phyloP scores from a whole-genome alignment of 2,329 filamentous ascomycete species.

The Hysterium pulicare region DNA sequence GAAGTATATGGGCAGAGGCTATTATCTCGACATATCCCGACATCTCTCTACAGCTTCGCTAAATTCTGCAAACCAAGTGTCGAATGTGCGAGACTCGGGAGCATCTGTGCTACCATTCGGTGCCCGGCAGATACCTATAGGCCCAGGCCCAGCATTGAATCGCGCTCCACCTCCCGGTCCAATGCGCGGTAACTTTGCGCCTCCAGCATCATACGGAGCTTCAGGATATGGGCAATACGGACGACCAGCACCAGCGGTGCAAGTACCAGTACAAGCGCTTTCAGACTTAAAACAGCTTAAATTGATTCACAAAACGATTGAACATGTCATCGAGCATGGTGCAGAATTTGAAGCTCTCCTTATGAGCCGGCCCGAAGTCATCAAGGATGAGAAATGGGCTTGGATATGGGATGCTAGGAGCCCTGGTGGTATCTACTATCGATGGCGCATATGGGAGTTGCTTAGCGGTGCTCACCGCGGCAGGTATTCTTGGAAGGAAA shows the following conservation, averaged over 20 bases:
- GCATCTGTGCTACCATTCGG: constrained; percentile 67
- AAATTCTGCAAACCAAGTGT: constrained; percentile 50
- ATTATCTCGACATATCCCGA: constrained; percentile 74
- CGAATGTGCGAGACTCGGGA: constrained; percentile 44
- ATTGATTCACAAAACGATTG: constrained; percentile 86
- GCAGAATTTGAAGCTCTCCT: constrained; percentile 87
- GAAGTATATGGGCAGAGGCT: constrained; percentile 79
- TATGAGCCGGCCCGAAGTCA: constrained; percentile 81
- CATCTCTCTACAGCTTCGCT: constrained; percentile 76
- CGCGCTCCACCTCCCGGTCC: constrained; percentile 47
- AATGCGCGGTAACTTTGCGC: constrained; percentile 66
- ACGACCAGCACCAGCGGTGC: constrained; percentile 49
- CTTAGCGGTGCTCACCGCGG: constrained; percentile 58
- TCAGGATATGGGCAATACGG: constrained; percentile 30
- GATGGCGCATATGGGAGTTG: constrained; percentile 86
- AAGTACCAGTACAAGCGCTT: constrained; percentile 67
- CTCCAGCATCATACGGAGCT: constrained; percentile 48
- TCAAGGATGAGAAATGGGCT: constrained; percentile 84
- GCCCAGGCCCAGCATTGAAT: background rate
- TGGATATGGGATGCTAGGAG: constrained; percentile 89
- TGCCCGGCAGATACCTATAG: constrained; percentile 44
- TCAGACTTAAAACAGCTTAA: constrained; percentile 27
- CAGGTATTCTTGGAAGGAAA: background rate
- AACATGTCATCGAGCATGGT: constrained; percentile 73
- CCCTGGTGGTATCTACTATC: constrained; percentile 80